A percentile compares a stretch with the other conserved stretches of the same genome.
These are phyloP conservation scores for Eruca vesicaria DNA, from an alignment of 441 rosid species.

Conservation along the genomic window DNA sequence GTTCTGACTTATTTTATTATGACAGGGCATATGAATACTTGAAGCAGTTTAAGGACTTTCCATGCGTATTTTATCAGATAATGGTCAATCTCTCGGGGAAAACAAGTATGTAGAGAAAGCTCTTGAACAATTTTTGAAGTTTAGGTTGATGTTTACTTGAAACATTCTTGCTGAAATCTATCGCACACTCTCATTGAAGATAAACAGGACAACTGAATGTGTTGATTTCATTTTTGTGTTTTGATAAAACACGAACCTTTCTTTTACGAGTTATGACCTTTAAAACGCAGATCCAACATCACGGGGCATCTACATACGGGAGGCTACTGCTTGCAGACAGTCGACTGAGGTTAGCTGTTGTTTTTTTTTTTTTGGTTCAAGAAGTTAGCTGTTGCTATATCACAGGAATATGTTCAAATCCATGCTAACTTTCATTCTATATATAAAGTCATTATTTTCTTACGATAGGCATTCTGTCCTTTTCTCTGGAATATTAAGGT, in stretches of 20 bases:
- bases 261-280: constrained; percentile 1
- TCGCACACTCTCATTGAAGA: constrained; percentile 1
- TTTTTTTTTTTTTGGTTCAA: neutral
- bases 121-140: constrained; percentile 7
- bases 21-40: constrained; percentile 86
- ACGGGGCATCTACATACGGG: constrained; percentile 93
- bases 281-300: constrained; percentile 66
- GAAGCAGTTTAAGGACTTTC: constrained; percentile 51
- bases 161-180: constrained; percentile 21
- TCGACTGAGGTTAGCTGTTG: constrained; percentile 72
- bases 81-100: constrained; percentile 81
- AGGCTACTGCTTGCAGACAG: constrained; percentile 67
- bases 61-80: constrained; percentile 72
- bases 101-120: constrained; percentile 53
- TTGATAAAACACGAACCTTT: neutral
- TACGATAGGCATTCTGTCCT: neutral
- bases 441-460: constrained; percentile 9
- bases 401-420: constrained; percentile 9
- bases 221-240: neutral
- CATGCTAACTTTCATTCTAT: constrained; percentile 1
- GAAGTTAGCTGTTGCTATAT: neutral
- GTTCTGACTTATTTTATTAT: constrained; percentile 26
- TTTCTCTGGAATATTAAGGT: neutral
- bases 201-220: constrained; percentile 6
- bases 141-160: constrained; percentile 3